Percentiles rank a stretch among this genome's conserved stretches.
phyloP scores from a whole-genome alignment of 495 filamentous ascomycete species.

The Penicillium fimorum region DNA sequence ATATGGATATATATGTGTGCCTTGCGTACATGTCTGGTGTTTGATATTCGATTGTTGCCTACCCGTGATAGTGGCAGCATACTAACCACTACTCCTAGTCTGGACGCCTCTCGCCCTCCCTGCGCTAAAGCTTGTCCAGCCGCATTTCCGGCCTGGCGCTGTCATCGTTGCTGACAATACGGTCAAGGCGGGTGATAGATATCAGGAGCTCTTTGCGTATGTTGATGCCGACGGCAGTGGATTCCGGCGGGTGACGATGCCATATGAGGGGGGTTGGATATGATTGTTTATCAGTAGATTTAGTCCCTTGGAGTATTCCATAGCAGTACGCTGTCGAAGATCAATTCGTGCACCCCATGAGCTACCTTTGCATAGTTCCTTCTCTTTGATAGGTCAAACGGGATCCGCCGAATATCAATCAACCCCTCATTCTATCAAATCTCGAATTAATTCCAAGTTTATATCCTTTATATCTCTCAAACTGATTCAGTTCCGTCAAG shows the following conservation, averaged over 20 bases:
- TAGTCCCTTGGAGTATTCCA: neutral
- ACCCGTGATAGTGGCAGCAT: neutral
- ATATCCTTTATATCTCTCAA: neutral
- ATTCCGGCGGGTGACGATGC: constrained; percentile 23
- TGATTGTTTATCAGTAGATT: constrained; percentile 24
- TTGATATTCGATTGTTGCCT: neutral
- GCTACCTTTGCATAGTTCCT: neutral
- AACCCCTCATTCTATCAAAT: constrained; percentile 1
- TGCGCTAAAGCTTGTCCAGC: constrained; percentile 46
- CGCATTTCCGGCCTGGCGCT: constrained; percentile 43
- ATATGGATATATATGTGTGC: neutral
- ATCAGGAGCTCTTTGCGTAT: constrained; percentile 38
- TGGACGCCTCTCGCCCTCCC: constrained; percentile 54
- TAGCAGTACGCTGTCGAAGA: neutral
- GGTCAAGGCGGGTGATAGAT: constrained; percentile 28
- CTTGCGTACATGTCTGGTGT: neutral
- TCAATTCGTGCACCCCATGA: neutral
- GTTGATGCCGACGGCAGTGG: constrained; percentile 21
- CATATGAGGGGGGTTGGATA: constrained; percentile 24
- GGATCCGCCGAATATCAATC: neutral
- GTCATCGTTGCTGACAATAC: constrained; percentile 55
- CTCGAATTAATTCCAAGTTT: neutral
- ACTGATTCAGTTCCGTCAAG: neutral
- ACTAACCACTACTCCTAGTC: constrained; percentile 32
- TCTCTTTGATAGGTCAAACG: neutral